Evolutionary conservation across 148 eudicot genomes (phyloP).

Genomic region (Persicaria maculosa): DNA sequence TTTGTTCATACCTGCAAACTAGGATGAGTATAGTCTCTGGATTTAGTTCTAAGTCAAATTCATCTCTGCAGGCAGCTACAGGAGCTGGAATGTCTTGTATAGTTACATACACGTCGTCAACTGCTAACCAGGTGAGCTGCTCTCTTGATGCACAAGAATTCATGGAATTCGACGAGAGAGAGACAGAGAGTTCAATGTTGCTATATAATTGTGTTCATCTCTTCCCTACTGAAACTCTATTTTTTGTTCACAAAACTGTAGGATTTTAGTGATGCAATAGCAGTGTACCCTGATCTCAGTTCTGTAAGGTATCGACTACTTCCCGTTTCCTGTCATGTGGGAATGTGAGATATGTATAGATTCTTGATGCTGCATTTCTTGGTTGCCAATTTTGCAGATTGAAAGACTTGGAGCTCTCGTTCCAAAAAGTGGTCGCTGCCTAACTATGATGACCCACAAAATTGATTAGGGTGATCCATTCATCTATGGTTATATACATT

Average conservation of each 20-base stretch:
- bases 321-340: neutral
- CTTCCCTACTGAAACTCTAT: neutral
- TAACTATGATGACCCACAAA: neutral
- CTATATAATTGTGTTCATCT: neutral
- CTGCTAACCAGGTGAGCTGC: constrained; percentile 64
- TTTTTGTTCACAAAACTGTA: constrained; percentile 15
- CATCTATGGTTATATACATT: neutral
- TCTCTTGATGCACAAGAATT: neutral
- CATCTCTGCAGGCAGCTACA: constrained; percentile 70
- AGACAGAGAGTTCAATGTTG: neutral
- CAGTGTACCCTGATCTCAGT: constrained; percentile 77
- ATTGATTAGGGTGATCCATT: neutral
- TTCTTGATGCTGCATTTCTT: constrained; percentile 7
- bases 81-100: constrained; percentile 92
- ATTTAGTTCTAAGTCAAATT: neutral
- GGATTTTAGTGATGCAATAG: constrained; percentile 84
- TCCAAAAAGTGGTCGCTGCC: constrained; percentile 46
- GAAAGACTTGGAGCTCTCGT: constrained; percentile 66
- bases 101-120: constrained; percentile 76
- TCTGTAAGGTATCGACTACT: constrained; percentile 45
- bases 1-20: neutral
- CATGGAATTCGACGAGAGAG: neutral
- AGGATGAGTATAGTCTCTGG: neutral
- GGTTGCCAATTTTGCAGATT: constrained; percentile 42
- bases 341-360: neutral